Evolutionary conservation across 2,329 filamentous ascomycete genomes (phyloP).

Genomic region (Anthostomella pinea): DNA sequence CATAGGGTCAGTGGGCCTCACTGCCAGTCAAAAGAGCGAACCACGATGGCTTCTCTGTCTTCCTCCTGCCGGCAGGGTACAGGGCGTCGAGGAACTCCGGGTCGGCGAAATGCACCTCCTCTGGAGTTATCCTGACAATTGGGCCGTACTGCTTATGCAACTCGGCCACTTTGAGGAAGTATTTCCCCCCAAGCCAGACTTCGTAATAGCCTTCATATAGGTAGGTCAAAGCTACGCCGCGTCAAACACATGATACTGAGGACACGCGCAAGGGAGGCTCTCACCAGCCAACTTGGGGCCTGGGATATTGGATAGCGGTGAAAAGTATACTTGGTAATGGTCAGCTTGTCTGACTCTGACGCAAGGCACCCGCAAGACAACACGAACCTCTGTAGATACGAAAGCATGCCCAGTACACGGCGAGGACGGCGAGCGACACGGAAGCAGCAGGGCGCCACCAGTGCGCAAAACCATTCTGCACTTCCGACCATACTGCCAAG

Average conservation of each 20-base stretch:
- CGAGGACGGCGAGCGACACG: no score
- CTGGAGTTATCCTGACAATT: constrained; percentile 6
- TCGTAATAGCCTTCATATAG: constrained; percentile 17
- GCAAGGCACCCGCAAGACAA: no score
- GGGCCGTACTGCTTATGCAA: constrained; percentile 16
- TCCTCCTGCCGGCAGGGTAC: neutral
- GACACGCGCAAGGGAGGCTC: no score
- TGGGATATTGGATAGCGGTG: constrained; percentile 1
- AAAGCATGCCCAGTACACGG: no score
- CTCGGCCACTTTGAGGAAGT: constrained; percentile 7
- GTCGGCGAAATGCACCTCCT: constrained; percentile 9
- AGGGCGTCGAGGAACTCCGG: constrained; percentile 5
- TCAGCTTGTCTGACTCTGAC: no score
- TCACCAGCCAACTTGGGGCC: no score
- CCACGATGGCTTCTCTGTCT: constrained; percentile 8
- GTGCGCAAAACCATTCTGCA: no score
- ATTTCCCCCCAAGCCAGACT: constrained; percentile 8
- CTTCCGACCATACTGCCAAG: no score
- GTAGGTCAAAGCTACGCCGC: no score
- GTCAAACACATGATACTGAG: no score
- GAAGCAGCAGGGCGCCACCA: no score
- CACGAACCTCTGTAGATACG: no score
- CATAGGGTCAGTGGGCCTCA: constrained; percentile 1
- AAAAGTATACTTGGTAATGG: constrained; percentile 3
- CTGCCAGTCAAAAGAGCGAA: constrained; percentile 9